Evolutionary conservation across 306 rosid species (phyloP).

Genomic region (Ziziphus jujuba): DNA sequence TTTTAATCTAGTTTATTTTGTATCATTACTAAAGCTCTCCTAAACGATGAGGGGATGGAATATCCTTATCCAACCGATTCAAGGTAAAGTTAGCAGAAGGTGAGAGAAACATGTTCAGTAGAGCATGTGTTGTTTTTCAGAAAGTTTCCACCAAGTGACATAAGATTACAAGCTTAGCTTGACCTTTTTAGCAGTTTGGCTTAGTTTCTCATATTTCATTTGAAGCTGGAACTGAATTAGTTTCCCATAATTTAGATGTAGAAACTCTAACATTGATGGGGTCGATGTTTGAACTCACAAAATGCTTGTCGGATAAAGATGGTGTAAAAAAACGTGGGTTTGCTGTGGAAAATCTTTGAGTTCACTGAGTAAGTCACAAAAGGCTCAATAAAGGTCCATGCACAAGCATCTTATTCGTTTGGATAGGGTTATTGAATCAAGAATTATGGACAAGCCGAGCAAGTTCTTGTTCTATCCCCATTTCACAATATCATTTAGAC

Average conservation of each 20-base stretch:
- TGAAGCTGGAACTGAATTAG: slow-evolving; percentile 10
- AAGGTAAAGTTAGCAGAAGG: too few relatives aligned
- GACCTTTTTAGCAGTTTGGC: too few relatives aligned
- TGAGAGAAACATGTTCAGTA: too few relatives aligned
- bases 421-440: slow-evolving; percentile 18
- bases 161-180: too few relatives aligned
- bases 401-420: slow-evolving; percentile 1
- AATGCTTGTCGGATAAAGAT: slow-evolving; percentile 55
- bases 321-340: slow-evolving; percentile 29
- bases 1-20: too few relatives aligned
- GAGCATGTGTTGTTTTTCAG: too few relatives aligned
- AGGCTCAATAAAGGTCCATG: slow-evolving; percentile 40
- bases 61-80: too few relatives aligned
- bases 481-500: slow-evolving; percentile 13
- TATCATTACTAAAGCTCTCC: too few relatives aligned
- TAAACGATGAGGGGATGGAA: too few relatives aligned
- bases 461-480: slow-evolving; percentile 8
- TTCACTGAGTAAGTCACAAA: slow-evolving; percentile 33
- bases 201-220: slow-evolving; percentile 6
- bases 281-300: slow-evolving; percentile 26
- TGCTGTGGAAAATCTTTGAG: slow-evolving; percentile 20
- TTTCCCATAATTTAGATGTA: slow-evolving; percentile 28
- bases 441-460: slow-evolving; percentile 22
- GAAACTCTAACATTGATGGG: slow-evolving; percentile 32
- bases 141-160: too few relatives aligned